Base-by-base conservation (phyloP, 1,284 basidiomycete genomes). In the Cystobasidium pallidum region DNA sequence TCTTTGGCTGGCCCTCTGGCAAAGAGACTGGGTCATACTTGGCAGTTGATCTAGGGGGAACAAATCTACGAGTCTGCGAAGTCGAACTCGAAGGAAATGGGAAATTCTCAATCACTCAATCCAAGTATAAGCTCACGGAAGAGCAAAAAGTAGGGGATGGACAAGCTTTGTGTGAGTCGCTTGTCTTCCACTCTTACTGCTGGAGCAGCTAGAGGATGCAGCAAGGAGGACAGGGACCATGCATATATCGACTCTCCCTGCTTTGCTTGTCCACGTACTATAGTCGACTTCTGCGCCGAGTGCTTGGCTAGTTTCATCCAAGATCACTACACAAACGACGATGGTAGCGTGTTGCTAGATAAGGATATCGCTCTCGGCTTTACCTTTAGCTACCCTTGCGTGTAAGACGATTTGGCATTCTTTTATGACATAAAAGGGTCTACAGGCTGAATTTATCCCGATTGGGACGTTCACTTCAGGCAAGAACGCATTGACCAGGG, bases 91-190 rank as follows among this genome's bases (percentile, higher is more conserved):
- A 91, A 78, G 95, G 95, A 28, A 85, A 88, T 8, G 94, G 95
- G 75, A 93, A 95, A 84, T 99, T 98, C 81, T 94, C 98, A 83
- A 91, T 99, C 78, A 95, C 93, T 0, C 95, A 99, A 80, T 91
- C 93, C 65, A 99, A 99, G 83, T 98, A 98, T 83, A 90, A 94
- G 72, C 86, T 99, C 10, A 90, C 92, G 1, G 95, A 99, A 79
- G 96, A 98, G 79, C 95, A 99, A 82, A 99, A 99, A 83, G 94
- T 96, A 76, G 91, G 90, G n/a, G 94, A 98, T 45, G 95, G 94
- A 6, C 89, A 92, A 80, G 88, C 89, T 74, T 84, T 99, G 71
- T 83, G 70, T 77, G 80, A 76, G 30, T 3, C 3, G 2, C 13
- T n/a, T 41, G 39, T n/a, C n/a, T n/a, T n/a, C 39, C 52, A 51